A percentile compares a stretch with the other conserved stretches of the same genome.
Evolutionary conservation across 345 rosid species (phyloP).

Genomic region (Acer campestre): DNA sequence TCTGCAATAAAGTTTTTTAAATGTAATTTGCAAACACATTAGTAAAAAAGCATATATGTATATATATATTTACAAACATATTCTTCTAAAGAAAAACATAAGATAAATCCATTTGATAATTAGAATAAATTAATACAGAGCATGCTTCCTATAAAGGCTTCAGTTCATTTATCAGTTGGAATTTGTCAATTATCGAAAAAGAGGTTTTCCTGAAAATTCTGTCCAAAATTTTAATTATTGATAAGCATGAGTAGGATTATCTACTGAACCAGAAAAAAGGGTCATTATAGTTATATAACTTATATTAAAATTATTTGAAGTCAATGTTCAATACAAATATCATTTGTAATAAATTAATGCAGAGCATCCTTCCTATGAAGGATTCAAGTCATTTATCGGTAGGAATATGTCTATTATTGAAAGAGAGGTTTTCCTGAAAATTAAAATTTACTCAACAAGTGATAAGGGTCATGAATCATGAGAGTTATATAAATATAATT

Average conservation of each 20-base stretch:
- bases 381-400: too few species aligned
- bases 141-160: not conserved
- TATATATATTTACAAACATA: not conserved
- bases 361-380: too few species aligned
- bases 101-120: not conserved
- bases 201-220: not conserved
- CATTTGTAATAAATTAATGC: not conserved
- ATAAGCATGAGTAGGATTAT: not conserved
- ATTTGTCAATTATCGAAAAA: not conserved
- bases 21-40: too few species aligned
- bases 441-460: too few species aligned
- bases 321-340: not conserved
- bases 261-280: not conserved
- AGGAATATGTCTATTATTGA: not conserved
- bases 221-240: not conserved
- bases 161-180: not conserved
- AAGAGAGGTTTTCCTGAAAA: not conserved
- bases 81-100: not conserved
- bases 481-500: too few species aligned
- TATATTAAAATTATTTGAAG: not conserved
- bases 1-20: too few species aligned
- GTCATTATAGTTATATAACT: not conserved
- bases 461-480: too few species aligned
- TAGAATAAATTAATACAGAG: not conserved
- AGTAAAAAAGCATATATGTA: too few species aligned